Conservation (phyloP, 148 eudicot species). For the Vaccinium darrowii region DNA sequence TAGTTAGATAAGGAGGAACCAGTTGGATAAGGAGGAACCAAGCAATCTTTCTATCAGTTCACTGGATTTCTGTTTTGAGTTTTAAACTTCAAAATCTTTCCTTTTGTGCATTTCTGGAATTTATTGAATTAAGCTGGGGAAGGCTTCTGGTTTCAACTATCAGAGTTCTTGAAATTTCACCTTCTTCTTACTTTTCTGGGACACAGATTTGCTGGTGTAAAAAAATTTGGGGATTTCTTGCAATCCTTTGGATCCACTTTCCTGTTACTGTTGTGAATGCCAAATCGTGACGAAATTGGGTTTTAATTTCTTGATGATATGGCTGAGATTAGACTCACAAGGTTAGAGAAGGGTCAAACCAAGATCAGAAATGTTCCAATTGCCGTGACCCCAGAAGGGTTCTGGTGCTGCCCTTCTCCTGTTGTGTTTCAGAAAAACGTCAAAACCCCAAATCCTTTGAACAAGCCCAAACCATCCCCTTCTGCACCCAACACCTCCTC, state of each 20-base stretch:
- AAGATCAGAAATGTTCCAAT: constrained; percentile 81
- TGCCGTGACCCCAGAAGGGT: constrained; percentile 94
- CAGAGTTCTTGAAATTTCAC: background rate
- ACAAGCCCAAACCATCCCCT: constrained; percentile 48
- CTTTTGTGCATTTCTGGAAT: constrained; percentile 6
- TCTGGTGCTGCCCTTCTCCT: constrained; percentile 95
- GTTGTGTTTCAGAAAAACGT: constrained; percentile 62
- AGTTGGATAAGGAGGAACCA: background rate
- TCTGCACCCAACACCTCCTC: constrained; percentile 28
- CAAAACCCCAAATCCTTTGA: constrained; percentile 50
- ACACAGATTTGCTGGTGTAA: background rate
- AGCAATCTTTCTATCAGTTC: background rate
- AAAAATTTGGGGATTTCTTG: background rate
- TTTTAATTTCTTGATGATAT: constrained; percentile 29
- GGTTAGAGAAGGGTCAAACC: constrained; percentile 50
- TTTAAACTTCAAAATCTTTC: background rate
- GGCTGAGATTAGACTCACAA: constrained; percentile 62
- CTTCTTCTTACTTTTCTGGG: background rate
- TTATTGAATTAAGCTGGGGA: background rate
- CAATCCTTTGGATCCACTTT: background rate
- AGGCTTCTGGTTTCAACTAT: background rate
- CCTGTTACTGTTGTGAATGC: background rate
- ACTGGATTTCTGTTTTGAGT: background rate
- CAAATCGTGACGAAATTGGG: background rate
- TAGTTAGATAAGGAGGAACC: background rate